Conservation (phyloP, 2,329 filamentous ascomycete genomes). For the Cladosporium sp. region DNA sequence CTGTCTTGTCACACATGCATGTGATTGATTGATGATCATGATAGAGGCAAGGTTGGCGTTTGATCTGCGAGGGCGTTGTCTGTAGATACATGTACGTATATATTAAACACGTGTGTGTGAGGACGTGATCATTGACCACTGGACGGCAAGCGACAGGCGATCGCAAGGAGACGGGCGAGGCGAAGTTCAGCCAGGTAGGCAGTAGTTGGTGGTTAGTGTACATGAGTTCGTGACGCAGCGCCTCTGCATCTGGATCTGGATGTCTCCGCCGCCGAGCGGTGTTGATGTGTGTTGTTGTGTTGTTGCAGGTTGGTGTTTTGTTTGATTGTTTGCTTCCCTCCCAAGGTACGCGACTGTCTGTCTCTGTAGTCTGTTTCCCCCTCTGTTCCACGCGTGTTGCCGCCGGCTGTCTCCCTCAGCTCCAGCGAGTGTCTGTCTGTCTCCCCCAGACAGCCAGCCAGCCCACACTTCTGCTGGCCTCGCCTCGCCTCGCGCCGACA, state of each 20-base stretch:
- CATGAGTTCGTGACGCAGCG: conserved; percentile 12
- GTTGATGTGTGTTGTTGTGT: conserved; percentile 4
- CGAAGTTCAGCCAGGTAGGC: conserved; percentile 7
- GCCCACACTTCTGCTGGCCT: background rate
- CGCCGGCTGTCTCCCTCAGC: background rate
- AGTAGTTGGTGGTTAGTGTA: background rate
- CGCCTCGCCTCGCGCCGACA: background rate
- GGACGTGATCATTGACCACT: background rate
- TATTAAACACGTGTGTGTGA: background rate
- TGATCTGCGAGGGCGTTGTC: background rate
- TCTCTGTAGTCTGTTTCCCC: background rate
- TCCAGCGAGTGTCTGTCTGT: background rate
- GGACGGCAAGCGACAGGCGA: background rate
- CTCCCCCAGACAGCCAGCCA: conserved; percentile 5
- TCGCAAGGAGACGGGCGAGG: background rate
- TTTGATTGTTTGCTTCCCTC: background rate
- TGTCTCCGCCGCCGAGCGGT: background rate
- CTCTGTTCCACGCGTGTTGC: background rate
- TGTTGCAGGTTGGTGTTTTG: background rate
- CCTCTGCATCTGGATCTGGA: background rate
- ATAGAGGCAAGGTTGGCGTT: background rate
- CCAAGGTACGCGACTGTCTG: conserved; percentile 4
- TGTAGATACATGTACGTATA: background rate
- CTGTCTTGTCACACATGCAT: conserved; percentile 5
- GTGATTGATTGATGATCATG: conserved; percentile 3